Evolutionary conservation across 495 filamentous ascomycete genomes (phyloP), one percentile per base, ranked within the genome.

Genomic region (Hypoxylon rickii): DNA sequence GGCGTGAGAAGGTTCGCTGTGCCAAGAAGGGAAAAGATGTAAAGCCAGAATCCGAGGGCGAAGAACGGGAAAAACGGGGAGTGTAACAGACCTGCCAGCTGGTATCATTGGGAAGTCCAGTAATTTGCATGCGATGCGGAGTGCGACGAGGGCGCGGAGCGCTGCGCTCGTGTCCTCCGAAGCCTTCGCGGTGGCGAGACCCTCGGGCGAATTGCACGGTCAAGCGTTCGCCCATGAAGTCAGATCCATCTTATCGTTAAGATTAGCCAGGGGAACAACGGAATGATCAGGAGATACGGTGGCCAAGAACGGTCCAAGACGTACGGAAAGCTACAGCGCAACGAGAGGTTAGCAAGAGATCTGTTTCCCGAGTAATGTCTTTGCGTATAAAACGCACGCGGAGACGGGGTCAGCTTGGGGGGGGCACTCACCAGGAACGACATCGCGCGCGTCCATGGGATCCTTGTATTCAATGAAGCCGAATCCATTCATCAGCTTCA

Each of bases 401-500:
- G n/a, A 29, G 34, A 15, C 13, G 46, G 58, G 34, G 60, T 60
- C 53, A 36, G 45, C 43, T 46, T 46, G 40, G 19, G 45, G 20
- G 29, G 46, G 43, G 40, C 49, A 43, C 85, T 75, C 82, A 98
- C 94, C 91, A 70, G 94, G 94, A 55, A 98, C 94, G 36, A 97
- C 90, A 75, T 97, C 94, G 61, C 92, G 87, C 53, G 94, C 95
- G 79, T 97, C 94, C 83, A 96, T 87, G 32, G 90, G 83, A 79
- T 96, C 94, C 70, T 97, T 93, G 73, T 97, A 98, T 72, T 98
- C 95, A 69, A 98, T 95, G 75, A 98, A 98, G 72, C 94, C 94
- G 69, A 98, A 98, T 59, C 94, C 94, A 71, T 95, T 96, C 95
- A 97, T 98, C 58, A 98, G 86, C 80, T 98, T 98, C 80, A 98